Conservation (phyloP, 106 monocot genomes). For the Alisma plantagoaquatica region DNA sequence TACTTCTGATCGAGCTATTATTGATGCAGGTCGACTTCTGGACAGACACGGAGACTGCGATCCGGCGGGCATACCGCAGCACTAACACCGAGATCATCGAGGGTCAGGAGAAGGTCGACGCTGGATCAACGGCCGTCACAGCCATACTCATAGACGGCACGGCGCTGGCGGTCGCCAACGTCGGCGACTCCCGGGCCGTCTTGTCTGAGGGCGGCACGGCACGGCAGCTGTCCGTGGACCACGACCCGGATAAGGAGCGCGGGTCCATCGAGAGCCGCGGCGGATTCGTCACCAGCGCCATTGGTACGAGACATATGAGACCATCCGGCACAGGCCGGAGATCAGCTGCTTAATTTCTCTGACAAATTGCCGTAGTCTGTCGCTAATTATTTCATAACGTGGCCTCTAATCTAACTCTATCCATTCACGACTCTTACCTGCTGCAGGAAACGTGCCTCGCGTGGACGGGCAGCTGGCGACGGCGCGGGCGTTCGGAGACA, state of each 20-base stretch:
- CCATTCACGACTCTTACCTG: no score
- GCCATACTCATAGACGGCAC: constrained; percentile 56
- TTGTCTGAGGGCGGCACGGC: constrained; percentile 47
- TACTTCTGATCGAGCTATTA: neutral
- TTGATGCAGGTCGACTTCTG: constrained; percentile 35
- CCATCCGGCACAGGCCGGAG: no score
- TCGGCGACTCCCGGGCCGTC: constrained; percentile 72
- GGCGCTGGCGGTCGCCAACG: constrained; percentile 52
- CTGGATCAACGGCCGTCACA: constrained; percentile 64
- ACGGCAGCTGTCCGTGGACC: constrained; percentile 53
- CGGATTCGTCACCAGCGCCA: constrained; percentile 41
- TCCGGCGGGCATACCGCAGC: constrained; percentile 42
- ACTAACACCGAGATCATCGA: constrained; percentile 53
- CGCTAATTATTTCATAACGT: no score
- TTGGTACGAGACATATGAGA: no score
- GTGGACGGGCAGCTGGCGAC: neutral
- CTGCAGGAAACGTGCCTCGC: neutral
- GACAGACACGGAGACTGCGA: constrained; percentile 28
- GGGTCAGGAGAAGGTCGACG: constrained; percentile 28
- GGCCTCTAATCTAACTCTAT: no score
- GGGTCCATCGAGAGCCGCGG: constrained; percentile 42
- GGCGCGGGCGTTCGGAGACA: neutral
- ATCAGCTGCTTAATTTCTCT: no score
- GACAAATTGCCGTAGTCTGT: no score
- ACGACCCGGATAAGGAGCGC: constrained; percentile 44